Percentiles rank a stretch among this genome's conserved stretches.
These are phyloP conservation scores for Sideroxylon spinosum DNA, from an alignment of 179 eudicot genomes.

Conservation along the genomic window DNA sequence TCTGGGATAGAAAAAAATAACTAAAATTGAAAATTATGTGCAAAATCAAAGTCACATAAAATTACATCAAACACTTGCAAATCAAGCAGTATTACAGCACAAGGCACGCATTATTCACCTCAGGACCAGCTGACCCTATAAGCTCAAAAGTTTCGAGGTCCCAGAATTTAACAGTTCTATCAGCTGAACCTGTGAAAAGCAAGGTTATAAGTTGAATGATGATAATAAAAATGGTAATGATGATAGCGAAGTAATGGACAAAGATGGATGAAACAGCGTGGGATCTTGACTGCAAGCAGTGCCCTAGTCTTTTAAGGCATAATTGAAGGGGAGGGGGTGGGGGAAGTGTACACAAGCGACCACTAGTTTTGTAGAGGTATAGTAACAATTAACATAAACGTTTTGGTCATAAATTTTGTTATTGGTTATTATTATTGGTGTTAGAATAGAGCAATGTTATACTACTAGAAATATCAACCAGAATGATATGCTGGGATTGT, in stretches of 20 bases:
- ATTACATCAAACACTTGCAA: neutral
- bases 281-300: neutral
- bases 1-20: slow-evolving; percentile 33
- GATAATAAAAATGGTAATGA: neutral
- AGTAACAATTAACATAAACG: no score
- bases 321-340: neutral
- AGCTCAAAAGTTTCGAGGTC: slow-evolving; percentile 99
- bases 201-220: neutral
- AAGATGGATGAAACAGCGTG: neutral
- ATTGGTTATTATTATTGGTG: no score
- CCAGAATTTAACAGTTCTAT: slow-evolving; percentile 94
- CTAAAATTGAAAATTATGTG: neutral
- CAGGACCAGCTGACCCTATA: slow-evolving; percentile 94
- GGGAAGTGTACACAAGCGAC: no score
- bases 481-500: no score
- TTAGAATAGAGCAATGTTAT: no score
- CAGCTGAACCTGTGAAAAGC: slow-evolving; percentile 74
- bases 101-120: slow-evolving; percentile 44
- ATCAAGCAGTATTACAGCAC: neutral
- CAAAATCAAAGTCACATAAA: slow-evolving; percentile 1
- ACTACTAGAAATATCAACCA: no score
- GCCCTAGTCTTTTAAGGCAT: neutral
- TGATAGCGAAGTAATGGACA: neutral
- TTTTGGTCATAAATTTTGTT: no score
- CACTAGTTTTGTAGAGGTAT: no score